Base-by-base conservation (phyloP, 768 basidiomycete genomes). In the Phanerochaete carnosa region DNA sequence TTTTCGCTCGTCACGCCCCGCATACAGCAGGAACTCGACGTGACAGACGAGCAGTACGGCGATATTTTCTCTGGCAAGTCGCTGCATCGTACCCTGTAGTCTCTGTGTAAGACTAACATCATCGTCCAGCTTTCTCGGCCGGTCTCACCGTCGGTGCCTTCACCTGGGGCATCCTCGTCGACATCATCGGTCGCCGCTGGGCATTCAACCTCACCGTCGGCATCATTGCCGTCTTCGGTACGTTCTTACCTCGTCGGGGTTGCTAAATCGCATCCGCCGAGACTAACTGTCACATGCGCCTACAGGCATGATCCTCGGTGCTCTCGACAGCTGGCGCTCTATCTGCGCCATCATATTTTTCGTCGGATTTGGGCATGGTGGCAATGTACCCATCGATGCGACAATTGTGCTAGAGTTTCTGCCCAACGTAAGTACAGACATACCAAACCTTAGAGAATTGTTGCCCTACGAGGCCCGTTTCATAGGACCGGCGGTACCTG, bases 111-210 rank as follows among this genome's bases (percentile, higher is more conserved):
- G 12, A 5, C 39, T 22, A n/a, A 23, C 52, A 11, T 19, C 19
- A 19, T n/a, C 39, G 39, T 35, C 33, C 39, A 43, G 59, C 56
- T 30, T 61, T 82, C 23, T 83, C 76, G 62, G 77, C 75, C 8
- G 81, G 81, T 1, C 68, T 83, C 32, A 79, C 82, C n/a, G 68
- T 79, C 4, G 81, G 81, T 45, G 80, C 83, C 9, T 76, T 73
- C 3, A 69, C 66, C 2, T 83, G 83, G 82, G 82, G 82, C 22
- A 65, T 78, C 22, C 69, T 80, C 62, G 80, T 81, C 0, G 81
- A 83, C 62, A 64, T 81, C 54, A 76, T 83, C 29, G 82, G 82
- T 16, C 71, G 81, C 26, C 74, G 70, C 52, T 64, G 80, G 32
- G 81, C 77, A 25, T 80, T 81, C 67, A 81, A 81, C 25, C 68